Percentiles rank a stretch among this genome's conserved stretches.
Evolutionary conservation across 179 eudicot genomes (phyloP).

Genomic region (Sideroxylon spinosum): DNA sequence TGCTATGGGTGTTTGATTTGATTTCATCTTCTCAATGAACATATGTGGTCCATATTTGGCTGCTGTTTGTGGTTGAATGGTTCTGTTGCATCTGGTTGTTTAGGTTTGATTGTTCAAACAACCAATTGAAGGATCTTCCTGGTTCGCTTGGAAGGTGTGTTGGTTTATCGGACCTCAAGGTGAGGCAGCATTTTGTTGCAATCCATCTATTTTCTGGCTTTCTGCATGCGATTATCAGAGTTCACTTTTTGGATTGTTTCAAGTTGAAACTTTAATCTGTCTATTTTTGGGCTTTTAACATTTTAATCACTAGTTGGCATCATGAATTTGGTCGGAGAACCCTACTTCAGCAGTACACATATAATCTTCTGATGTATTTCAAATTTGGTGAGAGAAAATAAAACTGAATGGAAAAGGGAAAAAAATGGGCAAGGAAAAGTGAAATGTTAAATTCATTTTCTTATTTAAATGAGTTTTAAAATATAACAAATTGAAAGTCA

Average conservation of each 20-base stretch:
- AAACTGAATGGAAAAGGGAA: too few relatives aligned
- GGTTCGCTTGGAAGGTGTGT: constrained; percentile 69
- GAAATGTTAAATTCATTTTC: too few relatives aligned
- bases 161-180: constrained; percentile 80
- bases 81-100: constrained; percentile 13
- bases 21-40: not conserved
- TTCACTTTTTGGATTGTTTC: not conserved
- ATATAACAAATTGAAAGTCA: too few relatives aligned
- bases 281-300: too few relatives aligned
- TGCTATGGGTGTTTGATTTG: not conserved
- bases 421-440: too few relatives aligned
- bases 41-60: not conserved
- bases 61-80: constrained; percentile 3
- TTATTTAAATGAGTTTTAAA: too few relatives aligned
- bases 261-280: not conserved
- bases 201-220: not conserved
- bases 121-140: constrained; percentile 66
- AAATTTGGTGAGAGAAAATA: too few relatives aligned
- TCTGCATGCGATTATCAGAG: not conserved
- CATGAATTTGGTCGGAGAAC: not conserved
- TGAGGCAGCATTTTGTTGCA: constrained; percentile 16
- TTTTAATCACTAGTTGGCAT: not conserved
- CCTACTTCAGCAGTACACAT: not conserved
- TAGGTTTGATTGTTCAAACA: constrained; percentile 96
- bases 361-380: constrained; percentile 8